Base-by-base conservation (phyloP, 2,329 filamentous ascomycete species). In the Aureobasidium sp. region DNA sequence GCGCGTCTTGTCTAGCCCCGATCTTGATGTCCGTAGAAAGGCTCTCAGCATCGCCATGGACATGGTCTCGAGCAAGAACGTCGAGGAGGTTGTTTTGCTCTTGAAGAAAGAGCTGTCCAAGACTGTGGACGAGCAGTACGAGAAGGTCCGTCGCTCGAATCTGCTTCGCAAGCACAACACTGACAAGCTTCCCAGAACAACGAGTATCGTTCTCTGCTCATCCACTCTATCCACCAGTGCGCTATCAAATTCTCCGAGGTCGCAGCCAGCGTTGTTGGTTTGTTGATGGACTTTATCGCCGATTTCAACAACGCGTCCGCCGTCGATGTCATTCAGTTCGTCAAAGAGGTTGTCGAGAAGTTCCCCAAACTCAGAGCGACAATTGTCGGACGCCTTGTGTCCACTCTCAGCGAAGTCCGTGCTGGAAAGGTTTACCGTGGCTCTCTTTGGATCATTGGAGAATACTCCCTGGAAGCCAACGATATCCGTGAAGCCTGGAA, bases 211-310 rank as follows among this genome's bases (percentile, higher is more conserved):
- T 92, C 95, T 71, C 83, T 99, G 9, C 83, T 99, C 65, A 97
- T 99, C 68, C 91, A 97, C 75, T 91, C 92, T 41, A 99, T 99
- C 71, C 94, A 99, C 75, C 91, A 95, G 74, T 97, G 94, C 75
- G 94, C 94, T 69, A 97, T 99, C 81, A 97, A 96, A 73, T 97
- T 97, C 79, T 97, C 94, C 12, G 93, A 99, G 76, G 93, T 99
- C 65, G 94, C 94, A 29, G 90, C 93, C 49, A 97, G 91, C 72
- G 94, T 99, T 17, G 94, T 99, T 61, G 94, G 94, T 67, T 84
- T 97, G 48, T 83, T 99, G 60, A 99, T 99, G 94, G 94, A 99
- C 76, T 97, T 97, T 73, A 97, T 99, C 71, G 91, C 90, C 57
- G 94, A 99, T 75, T 97, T 97, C 75, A 97, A 96, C 80, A 97